A percentile compares a stretch with the other conserved stretches of the same genome.
phyloP scores from a whole-genome alignment of 139 green algal species.

The Gonium pectorale region DNA sequence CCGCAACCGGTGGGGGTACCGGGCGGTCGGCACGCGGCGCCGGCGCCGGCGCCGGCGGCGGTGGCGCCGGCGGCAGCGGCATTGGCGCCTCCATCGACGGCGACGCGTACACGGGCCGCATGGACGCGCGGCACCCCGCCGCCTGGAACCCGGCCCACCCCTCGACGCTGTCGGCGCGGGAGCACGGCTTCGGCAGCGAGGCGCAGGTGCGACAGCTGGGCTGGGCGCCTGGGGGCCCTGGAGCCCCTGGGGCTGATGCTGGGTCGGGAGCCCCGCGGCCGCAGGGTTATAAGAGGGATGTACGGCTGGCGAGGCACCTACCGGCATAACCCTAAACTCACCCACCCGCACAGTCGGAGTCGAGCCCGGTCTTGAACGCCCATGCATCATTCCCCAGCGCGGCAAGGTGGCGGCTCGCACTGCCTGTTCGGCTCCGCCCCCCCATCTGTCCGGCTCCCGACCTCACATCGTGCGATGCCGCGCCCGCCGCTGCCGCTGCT shows the following conservation, averaged over 20 bases:
- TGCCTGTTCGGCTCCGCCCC: background rate
- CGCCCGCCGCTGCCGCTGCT: background rate
- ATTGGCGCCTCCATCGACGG: too few relatives aligned
- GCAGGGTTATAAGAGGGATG: too few relatives aligned
- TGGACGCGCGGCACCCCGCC: constrained; percentile 1
- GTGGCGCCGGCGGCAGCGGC: background rate
- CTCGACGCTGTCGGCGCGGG: background rate
- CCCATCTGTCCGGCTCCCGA: background rate
- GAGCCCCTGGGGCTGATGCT: background rate
- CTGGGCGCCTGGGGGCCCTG: background rate
- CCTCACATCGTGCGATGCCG: too few relatives aligned
- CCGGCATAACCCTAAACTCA: background rate
- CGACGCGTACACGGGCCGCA: background rate
- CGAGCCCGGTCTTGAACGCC: too few relatives aligned
- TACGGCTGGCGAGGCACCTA: too few relatives aligned
- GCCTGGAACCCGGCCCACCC: background rate
- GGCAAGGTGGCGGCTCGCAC: too few relatives aligned
- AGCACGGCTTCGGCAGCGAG: constrained; percentile 9
- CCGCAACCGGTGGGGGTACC: too few relatives aligned
- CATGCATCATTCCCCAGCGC: too few relatives aligned
- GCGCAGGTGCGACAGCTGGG: background rate
- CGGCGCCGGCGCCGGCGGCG: too few relatives aligned
- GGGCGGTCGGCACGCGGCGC: too few relatives aligned
- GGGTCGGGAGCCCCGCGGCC: background rate
- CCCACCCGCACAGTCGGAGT: too few relatives aligned